Percentiles rank a stretch among this genome's conserved stretches.
Evolutionary conservation across 1,139 yeast genomes (phyloP).

Genomic region (Taiozyma onychis): DNA sequence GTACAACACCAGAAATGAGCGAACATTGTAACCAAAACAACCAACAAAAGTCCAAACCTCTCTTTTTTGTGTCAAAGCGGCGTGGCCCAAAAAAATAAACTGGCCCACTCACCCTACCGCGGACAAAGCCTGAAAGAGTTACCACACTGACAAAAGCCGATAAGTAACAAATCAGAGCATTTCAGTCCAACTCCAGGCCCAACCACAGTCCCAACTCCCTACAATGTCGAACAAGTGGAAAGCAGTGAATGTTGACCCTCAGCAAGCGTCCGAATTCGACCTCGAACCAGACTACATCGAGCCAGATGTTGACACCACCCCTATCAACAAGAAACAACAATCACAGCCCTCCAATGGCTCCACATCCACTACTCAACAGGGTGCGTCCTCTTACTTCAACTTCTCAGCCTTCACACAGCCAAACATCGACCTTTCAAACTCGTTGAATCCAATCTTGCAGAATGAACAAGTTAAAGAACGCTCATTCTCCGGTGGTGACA

Average conservation of each 20-base stretch:
- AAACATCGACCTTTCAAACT: conserved; percentile 18
- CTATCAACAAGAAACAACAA: conserved; percentile 5
- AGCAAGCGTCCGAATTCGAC: conserved; percentile 30
- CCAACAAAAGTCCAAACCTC: no score
- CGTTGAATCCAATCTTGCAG: conserved; percentile 21
- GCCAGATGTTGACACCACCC: conserved; percentile 15
- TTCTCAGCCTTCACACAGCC: conserved; percentile 22
- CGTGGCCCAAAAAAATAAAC: no score
- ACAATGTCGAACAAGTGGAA: conserved; percentile 22
- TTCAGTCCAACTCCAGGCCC: neutral
- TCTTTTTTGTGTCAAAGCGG: no score
- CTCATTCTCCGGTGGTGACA: conserved; percentile 77
- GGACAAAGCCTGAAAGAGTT: no score
- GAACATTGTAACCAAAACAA: no score
- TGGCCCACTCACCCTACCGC: no score
- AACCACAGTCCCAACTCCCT: neutral
- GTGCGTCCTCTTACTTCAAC: conserved; percentile 18
- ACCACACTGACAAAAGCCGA: neutral
- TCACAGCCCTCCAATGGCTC: conserved; percentile 4
- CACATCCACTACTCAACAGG: conserved; percentile 5
- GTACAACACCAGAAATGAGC: no score
- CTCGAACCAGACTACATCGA: conserved; percentile 31
- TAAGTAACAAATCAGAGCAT: no score
- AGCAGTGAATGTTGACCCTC: conserved; percentile 23
- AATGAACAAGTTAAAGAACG: conserved; percentile 61